phyloP scores from a whole-genome alignment of 2,329 filamentous ascomycete species.

The Clarireedia hainanense region DNA sequence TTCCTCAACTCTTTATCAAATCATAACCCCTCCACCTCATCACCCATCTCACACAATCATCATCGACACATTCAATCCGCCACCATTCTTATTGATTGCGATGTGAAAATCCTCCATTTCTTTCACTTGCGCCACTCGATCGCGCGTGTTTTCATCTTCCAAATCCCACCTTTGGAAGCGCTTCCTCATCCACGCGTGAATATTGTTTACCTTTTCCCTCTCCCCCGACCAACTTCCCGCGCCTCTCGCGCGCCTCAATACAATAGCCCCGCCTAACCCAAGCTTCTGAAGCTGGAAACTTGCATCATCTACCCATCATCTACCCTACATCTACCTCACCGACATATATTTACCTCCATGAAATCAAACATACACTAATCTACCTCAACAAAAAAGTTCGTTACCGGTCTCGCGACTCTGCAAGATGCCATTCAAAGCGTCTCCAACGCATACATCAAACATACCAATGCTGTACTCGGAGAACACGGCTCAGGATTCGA shows the following conservation, averaged over 20 bases:
- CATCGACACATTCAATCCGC: background rate
- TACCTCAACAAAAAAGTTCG: slow-evolving; percentile 45
- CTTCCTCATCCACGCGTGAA: slow-evolving; percentile 19
- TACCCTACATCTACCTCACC: no score
- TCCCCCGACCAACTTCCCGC: slow-evolving; percentile 1
- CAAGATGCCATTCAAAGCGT: slow-evolving; percentile 73
- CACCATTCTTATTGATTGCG: background rate
- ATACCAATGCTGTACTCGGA: slow-evolving; percentile 76
- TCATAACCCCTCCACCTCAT: slow-evolving; percentile 8
- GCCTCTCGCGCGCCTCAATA: slow-evolving; percentile 4
- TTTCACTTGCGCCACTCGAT: slow-evolving; percentile 17
- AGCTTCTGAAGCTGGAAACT: background rate
- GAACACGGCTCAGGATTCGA: slow-evolving; percentile 41
- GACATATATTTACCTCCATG: no score
- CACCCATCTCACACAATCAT: background rate
- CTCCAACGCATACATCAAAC: slow-evolving; percentile 76
- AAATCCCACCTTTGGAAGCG: slow-evolving; percentile 11
- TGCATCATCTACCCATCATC: background rate
- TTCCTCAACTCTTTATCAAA: slow-evolving; percentile 11
- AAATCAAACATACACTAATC: slow-evolving; percentile 21
- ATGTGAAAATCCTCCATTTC: background rate
- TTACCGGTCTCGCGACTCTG: slow-evolving; percentile 70
- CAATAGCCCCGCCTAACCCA: slow-evolving; percentile 14
- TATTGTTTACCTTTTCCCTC: slow-evolving; percentile 20
- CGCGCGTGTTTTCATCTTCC: slow-evolving; percentile 9